Evolutionary conservation across 176 grass and related monocot genomes (phyloP).

Genomic region (Eremochloa ophiuroides): DNA sequence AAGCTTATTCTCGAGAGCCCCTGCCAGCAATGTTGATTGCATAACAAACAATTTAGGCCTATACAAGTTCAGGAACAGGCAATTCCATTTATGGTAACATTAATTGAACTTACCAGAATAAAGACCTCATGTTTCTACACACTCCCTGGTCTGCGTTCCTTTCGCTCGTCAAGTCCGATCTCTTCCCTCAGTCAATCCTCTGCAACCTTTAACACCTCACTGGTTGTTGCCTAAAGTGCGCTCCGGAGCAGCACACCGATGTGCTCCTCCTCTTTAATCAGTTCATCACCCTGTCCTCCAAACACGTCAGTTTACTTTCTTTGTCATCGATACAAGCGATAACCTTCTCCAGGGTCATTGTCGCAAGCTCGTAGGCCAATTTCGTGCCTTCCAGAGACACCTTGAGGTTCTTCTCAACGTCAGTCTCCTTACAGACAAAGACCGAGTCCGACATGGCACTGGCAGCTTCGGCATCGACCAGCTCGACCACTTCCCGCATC

Average conservation of each 20-base stretch:
- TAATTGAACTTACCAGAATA: constrained; percentile 46
- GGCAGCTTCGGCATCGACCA: constrained; percentile 34
- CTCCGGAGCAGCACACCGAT: constrained; percentile 81
- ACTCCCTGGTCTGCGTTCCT: constrained; percentile 37
- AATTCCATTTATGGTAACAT: not conserved
- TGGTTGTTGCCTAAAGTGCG: constrained; percentile 60
- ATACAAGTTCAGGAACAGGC: not conserved
- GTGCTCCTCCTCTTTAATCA: constrained; percentile 72
- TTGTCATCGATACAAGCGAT: constrained; percentile 40
- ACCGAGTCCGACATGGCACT: constrained; percentile 48
- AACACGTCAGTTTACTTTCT: constrained; percentile 28
- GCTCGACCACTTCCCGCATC: constrained; percentile 52
- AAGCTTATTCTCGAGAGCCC: constrained; percentile 85
- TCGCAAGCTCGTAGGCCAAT: constrained; percentile 50
- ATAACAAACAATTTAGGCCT: constrained; percentile 4
- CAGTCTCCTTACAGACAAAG: constrained; percentile 71
- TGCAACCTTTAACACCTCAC: constrained; percentile 71
- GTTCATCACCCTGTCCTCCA: constrained; percentile 55
- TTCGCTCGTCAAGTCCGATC: constrained; percentile 49
- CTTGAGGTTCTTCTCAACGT: constrained; percentile 74
- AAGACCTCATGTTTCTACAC: constrained; percentile 72
- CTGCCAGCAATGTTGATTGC: constrained; percentile 50
- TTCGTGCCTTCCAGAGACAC: constrained; percentile 62
- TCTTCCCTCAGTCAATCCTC: constrained; percentile 82
- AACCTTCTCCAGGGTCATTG: constrained; percentile 55